Percentiles rank a stretch among this genome's conserved stretches.
phyloP scores from a whole-genome alignment of 2,329 filamentous ascomycete species.

The Claviceps africana region DNA sequence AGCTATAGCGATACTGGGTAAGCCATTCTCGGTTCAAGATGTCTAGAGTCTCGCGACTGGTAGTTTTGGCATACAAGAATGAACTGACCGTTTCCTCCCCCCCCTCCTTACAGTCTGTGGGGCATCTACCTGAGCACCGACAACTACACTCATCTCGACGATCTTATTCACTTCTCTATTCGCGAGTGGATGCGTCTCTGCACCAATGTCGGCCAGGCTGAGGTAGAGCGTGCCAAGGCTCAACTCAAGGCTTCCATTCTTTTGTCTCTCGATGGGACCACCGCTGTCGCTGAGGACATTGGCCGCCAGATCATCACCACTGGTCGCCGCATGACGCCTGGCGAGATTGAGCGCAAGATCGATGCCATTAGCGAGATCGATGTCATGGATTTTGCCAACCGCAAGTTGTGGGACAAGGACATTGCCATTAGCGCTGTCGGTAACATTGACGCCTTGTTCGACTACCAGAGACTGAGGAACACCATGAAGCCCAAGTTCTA shows the following conservation, averaged over 20 bases:
- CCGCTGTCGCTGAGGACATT: conserved; percentile 94
- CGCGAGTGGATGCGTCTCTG: conserved; percentile 96
- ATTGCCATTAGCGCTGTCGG: conserved; percentile 88
- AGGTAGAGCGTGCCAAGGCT: conserved; percentile 96
- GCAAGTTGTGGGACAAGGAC: conserved; percentile 95
- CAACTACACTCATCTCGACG: conserved; percentile 74
- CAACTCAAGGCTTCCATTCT: conserved; percentile 98
- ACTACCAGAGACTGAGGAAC: conserved; percentile 66
- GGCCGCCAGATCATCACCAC: conserved; percentile 97
- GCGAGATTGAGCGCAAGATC: conserved; percentile 89
- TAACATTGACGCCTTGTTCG: conserved; percentile 71
- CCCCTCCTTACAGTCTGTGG: conserved; percentile 59
- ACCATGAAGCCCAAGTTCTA: conserved; percentile 76
- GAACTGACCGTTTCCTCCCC: background rate
- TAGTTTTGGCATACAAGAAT: conserved; percentile 5
- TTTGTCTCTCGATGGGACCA: conserved; percentile 92
- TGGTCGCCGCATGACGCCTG: conserved; percentile 76
- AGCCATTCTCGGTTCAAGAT: conserved; percentile 18
- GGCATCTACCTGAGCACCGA: conserved; percentile 97
- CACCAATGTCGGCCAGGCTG: conserved; percentile 72
- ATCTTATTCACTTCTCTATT: conserved; percentile 95
- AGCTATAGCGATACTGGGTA: conserved; percentile 99
- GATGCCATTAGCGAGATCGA: conserved; percentile 86
- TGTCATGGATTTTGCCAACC: conserved; percentile 90
- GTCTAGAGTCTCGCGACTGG: conserved; percentile 5